Evolutionary conservation across 257 asterid species (phyloP), one percentile per base, ranked within the genome.

Genomic region (Nicotiana tabacum): DNA sequence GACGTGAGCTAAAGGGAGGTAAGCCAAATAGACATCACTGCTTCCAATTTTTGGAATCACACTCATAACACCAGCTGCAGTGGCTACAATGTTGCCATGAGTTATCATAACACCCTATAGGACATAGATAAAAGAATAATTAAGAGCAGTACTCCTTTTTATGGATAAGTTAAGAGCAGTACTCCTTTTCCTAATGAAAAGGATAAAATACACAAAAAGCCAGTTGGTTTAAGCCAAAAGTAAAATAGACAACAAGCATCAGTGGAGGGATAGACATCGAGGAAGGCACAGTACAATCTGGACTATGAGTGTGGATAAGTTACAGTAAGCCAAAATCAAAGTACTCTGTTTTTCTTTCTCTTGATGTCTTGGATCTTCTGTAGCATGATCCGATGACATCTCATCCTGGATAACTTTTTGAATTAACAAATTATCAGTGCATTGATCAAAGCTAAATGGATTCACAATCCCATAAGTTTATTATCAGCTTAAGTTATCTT

Each of bases 61-160:
- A 33, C 92, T 90, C 98, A 90, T 90, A 82, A 92, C 99, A 55
- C 97, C 99, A 86, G 98, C 97, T 60, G 97, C 92, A 79, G 98
- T 93, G 82, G 98, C 93, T 83, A 95, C 97, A 64, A 91, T 89
- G 91, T 93, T 95, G 46, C 97, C 97, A 83, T 95, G 99, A 66
- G 94, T 90, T 90, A 95, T 93, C 99, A 95, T 93, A 88, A 95
- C 98, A 83, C 98, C 98, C 98, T 95, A 83, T 67, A 81, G 62
- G 10, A 65, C 67, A 61, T 16, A 62, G 62, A 72, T 64, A 82
- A 43, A 33, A 76, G 39, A 76, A 15, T 51, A 76, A 16, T 51
- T 53, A 76, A 15, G 29, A 76, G 65, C 43, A 15, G 9, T 51
- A 51, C 29, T 76, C 80, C 17, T 6, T 46, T 3, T 27, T 32